Percentiles rank a stretch among this genome's conserved stretches.
Conservation (phyloP, 2,329 filamentous ascomycete species). For the Parafenestella ontariensis region DNA sequence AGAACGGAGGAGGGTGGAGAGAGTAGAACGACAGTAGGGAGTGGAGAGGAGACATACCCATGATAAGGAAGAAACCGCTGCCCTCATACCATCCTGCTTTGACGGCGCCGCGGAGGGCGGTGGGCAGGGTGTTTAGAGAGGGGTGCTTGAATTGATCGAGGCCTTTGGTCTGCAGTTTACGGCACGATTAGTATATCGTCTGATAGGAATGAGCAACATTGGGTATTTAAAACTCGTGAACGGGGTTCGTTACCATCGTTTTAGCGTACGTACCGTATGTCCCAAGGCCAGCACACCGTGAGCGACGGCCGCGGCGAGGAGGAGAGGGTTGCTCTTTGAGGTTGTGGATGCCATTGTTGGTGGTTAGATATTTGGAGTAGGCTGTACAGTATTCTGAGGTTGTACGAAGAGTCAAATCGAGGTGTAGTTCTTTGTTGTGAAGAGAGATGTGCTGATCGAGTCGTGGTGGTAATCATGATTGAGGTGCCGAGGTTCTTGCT, state of each 20-base stretch:
- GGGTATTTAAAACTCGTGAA: no score
- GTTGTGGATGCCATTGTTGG: conserved; percentile 23
- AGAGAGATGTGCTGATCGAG: neutral
- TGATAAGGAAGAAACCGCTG: conserved; percentile 44
- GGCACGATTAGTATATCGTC: neutral
- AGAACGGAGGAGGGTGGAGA: neutral
- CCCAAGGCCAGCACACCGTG: conserved; percentile 41
- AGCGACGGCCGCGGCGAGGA: conserved; percentile 35
- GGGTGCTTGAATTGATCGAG: conserved; percentile 45
- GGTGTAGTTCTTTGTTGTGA: neutral
- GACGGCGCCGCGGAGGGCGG: conserved; percentile 36
- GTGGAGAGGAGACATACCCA: no score
- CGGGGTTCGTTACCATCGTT: no score
- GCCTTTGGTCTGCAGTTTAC: conserved; percentile 38
- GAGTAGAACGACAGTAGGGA: no score
- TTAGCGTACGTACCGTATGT: conserved; percentile 46
- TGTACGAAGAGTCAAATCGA: neutral
- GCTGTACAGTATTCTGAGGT: neutral
- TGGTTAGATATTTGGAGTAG: neutral
- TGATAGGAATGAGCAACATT: no score
- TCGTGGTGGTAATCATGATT: neutral
- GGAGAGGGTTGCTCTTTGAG: conserved; percentile 33
- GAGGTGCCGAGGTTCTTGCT: conserved; percentile 6
- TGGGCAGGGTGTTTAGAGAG: conserved; percentile 38
- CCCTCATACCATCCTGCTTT: conserved; percentile 48